These are phyloP conservation scores for Mytilinidion resinicola DNA, from an alignment of 495 filamentous ascomycete species.

Conservation along the genomic window DNA sequence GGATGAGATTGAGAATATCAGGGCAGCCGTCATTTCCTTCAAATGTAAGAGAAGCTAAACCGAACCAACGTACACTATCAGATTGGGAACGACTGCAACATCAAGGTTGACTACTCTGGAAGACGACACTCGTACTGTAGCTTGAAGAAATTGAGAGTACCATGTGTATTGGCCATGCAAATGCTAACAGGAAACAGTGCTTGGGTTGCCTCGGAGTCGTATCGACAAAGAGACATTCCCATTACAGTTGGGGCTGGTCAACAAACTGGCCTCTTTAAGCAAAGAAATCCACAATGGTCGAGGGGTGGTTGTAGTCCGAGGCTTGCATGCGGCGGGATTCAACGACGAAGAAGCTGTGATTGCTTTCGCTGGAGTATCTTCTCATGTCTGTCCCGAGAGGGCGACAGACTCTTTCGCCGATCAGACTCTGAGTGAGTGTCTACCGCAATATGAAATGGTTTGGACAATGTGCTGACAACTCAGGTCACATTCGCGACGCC, in stretches of 20 bases:
- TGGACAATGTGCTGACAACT: not conserved
- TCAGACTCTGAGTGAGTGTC: slow-evolving; percentile 25
- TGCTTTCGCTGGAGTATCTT: slow-evolving; percentile 21
- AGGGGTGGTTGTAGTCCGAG: slow-evolving; percentile 22
- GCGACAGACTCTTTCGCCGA: slow-evolving; percentile 27
- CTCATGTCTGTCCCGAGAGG: slow-evolving; percentile 17
- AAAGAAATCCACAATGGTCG: slow-evolving; percentile 15
- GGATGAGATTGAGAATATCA: slow-evolving; percentile 13
- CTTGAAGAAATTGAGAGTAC: too few species aligned
- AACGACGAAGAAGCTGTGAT: slow-evolving; percentile 27
- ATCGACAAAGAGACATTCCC: slow-evolving; percentile 15
- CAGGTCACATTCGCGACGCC: slow-evolving; percentile 28
- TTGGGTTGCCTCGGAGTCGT: slow-evolving; percentile 1
- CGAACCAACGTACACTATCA: too few species aligned
- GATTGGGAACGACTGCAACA: too few species aligned
- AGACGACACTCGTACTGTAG: too few species aligned
- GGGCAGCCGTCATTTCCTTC: slow-evolving; percentile 16
- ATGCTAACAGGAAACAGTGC: slow-evolving; percentile 1
- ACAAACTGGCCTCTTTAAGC: slow-evolving; percentile 14
- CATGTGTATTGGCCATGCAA: too few species aligned
- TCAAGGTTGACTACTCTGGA: too few species aligned
- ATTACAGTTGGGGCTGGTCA: slow-evolving; percentile 3
- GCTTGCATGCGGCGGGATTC: slow-evolving; percentile 16
- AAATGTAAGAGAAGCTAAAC: slow-evolving; percentile 9
- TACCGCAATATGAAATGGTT: not conserved